These are phyloP conservation scores for Nemania sp. DNA, from an alignment of 2,329 filamentous ascomycete species.

Conservation along the genomic window DNA sequence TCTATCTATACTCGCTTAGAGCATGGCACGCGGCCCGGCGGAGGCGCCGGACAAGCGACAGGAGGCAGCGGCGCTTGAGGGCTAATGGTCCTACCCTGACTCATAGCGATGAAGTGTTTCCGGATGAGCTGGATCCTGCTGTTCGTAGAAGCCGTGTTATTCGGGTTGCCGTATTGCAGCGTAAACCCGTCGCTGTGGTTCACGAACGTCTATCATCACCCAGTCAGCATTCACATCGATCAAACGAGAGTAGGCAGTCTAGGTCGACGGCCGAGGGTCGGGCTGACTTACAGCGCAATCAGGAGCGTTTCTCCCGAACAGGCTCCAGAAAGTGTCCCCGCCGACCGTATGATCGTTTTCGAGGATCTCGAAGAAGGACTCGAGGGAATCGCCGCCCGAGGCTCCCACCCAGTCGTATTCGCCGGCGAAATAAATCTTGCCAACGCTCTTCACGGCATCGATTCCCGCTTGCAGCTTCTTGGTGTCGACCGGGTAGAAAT, in stretches of 20 bases:
- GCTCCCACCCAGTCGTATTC: conserved; percentile 52
- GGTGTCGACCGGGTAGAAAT: conserved; percentile 52
- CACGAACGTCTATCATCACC: conserved; percentile 44
- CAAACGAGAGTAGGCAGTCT: neutral
- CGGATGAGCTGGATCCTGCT: conserved; percentile 48
- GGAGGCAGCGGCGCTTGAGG: conserved; percentile 43
- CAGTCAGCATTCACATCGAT: neutral
- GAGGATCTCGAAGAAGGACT: conserved; percentile 48
- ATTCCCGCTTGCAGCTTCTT: conserved; percentile 47
- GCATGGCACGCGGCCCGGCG: neutral
- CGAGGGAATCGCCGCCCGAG: conserved; percentile 40
- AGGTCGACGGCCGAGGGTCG: neutral
- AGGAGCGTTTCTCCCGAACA: conserved; percentile 51
- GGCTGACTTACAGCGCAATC: conserved; percentile 46
- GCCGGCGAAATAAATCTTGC: conserved; percentile 50
- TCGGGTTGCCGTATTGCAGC: conserved; percentile 51
- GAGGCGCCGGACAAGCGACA: conserved; percentile 45
- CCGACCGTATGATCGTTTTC: conserved; percentile 44
- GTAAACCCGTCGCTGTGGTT: conserved; percentile 51
- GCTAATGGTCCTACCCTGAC: conserved; percentile 40
- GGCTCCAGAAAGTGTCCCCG: conserved; percentile 52
- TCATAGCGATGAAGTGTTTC: conserved; percentile 50
- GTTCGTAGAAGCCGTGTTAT: conserved; percentile 45
- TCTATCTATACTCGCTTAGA: neutral
- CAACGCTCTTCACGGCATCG: conserved; percentile 40